Base-by-base conservation (phyloP, 805 yeast species). In the Pichia pseudocactophila region DNA sequence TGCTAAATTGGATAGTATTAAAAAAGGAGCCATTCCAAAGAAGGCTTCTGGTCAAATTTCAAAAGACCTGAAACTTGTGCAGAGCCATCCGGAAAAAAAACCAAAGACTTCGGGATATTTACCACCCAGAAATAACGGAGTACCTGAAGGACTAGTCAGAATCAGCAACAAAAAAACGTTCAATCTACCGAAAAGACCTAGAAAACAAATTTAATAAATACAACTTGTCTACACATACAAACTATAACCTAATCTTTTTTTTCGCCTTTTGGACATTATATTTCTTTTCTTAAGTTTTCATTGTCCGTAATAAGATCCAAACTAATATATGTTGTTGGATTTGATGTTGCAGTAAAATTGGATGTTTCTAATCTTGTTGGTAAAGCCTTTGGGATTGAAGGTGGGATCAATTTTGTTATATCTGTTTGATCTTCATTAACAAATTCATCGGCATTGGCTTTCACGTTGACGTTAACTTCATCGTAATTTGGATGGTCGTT, bases 201-300 rank as follows among this genome's bases (percentile, higher is more conserved):
- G 27, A 15, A 37, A 37, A 37, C 18, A 26, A 20, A 18, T 22
- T 20, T 16, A 2, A 19, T 22, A 20, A 12, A 36, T 31, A 30
- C 19, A 16, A 34, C 7, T 8, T 22, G 25, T 22, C 25, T 22
- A 22, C 25, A 8, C 25, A 22, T 22, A 22, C 8, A 22, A 22
- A 22, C 5, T 22, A 6, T 6, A 39, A 10, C 30, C 45, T 37
- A 59, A 38, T 60, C 63, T 28, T 52, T 55, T 44, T 60, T 60
- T 4, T 47, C 53, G 2, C 63, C 62, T 44, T 60, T 60, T 20
- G 53, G 50, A 15, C 31, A 49, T 35, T 46, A 53, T 20, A 57
- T 46, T 10, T 44, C 50, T 13, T 32, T 36, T 3, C 43, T 20
- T 8, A 46, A 25, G 10, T 10, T 15, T 19, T 40, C 34, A 26